A percentile compares a stretch with the other conserved stretches of the same genome.
phyloP scores from a whole-genome alignment of 352 stramenopile species.

The Aphanomyces cochlioides region DNA sequence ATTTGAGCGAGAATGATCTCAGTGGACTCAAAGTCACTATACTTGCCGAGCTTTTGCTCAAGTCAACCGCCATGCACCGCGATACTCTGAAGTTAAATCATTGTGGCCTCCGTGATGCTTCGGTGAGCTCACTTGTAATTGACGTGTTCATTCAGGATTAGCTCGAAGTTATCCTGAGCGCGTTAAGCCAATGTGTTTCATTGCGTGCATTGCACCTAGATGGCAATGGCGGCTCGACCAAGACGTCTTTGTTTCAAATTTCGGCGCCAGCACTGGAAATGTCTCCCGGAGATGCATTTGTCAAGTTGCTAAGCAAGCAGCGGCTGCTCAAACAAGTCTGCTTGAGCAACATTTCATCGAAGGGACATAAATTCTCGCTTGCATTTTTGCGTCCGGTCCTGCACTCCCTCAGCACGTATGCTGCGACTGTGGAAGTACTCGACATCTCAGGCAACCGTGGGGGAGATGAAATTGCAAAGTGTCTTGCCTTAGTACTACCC shows the following conservation, averaged over 20 bases:
- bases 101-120: conserved; percentile 49
- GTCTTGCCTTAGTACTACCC: conserved; percentile 46
- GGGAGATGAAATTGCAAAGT: conserved; percentile 51
- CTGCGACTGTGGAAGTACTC: conserved; percentile 54
- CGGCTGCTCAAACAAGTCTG: conserved; percentile 53
- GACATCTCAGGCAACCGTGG: conserved; percentile 72
- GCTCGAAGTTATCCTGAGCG: conserved; percentile 56
- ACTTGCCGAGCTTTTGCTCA: conserved; percentile 43
- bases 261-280: conserved; percentile 37
- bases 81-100: conserved; percentile 58
- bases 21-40: conserved; percentile 44
- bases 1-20: conserved; percentile 77
- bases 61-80: conserved; percentile 41
- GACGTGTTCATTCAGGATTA: conserved; percentile 27
- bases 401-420: conserved; percentile 39
- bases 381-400: conserved; percentile 48
- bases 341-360: conserved; percentile 43
- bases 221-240: conserved; percentile 43
- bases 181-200: conserved; percentile 49
- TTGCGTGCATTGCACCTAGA: conserved; percentile 64
- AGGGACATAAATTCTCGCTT: conserved; percentile 48
- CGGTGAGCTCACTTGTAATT: conserved; percentile 36
- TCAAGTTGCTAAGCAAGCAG: conserved; percentile 42
- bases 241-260: conserved; percentile 30
- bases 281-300: conserved; percentile 43